Percentiles rank a stretch among this genome's conserved stretches.
Evolutionary conservation across 176 grass and related monocot genomes (phyloP).

Genomic region (bread wheat (Triticum aestivum)): IWGSC_CS_RefSeq_v2.1 NC_057799.1:112012968-112013467

Average conservation of each 20-base stretch:
- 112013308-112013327: background rate
- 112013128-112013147: conserved; percentile 98
- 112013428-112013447: background rate
- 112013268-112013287: conserved; percentile 11
- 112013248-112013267: background rate
- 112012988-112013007: background rate
- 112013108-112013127: conserved; percentile 70
- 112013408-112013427: background rate
- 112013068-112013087: background rate
- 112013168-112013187: conserved; percentile 62
- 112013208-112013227: background rate
- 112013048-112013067: background rate
- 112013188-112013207: background rate
- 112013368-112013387: conserved; percentile 2
- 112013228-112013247: background rate
- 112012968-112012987: background rate
- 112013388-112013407: background rate
- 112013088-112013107: conserved; percentile 10
- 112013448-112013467: background rate
- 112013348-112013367: background rate
- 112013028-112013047: background rate
- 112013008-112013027: background rate
- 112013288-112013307: background rate
- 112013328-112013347: background rate
- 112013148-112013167: conserved; percentile 95